Percentiles rank a stretch among this genome's conserved stretches.
Conservation (phyloP, 1,284 basidiomycete species). For the Tremellales sp. region DNA sequence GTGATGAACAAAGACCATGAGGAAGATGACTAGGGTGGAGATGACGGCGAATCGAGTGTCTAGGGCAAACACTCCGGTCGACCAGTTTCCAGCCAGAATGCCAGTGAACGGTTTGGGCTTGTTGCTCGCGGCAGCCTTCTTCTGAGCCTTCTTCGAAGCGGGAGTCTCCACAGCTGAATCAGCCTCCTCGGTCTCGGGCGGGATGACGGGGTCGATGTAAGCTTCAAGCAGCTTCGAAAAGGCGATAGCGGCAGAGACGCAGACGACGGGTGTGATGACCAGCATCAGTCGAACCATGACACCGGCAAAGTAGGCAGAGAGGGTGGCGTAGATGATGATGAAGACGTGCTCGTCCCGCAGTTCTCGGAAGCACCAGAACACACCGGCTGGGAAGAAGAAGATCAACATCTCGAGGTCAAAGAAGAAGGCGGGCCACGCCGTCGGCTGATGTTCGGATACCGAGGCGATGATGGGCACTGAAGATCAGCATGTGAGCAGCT, state of each 20-base stretch:
- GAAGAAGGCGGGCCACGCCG: constrained; percentile 99
- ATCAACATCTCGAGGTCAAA: constrained; percentile 98
- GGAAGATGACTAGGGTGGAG: constrained; percentile 70
- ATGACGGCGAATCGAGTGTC: constrained; percentile 78
- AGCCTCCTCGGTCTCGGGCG: constrained; percentile 22
- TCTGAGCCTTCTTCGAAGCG: constrained; percentile 62
- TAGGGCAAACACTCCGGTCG: constrained; percentile 72
- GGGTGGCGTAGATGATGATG: constrained; percentile 95
- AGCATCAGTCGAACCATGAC: constrained; percentile 84
- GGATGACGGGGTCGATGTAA: constrained; percentile 65
- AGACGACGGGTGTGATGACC: constrained; percentile 48
- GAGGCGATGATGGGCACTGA: constrained; percentile 92
- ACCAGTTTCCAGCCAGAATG: constrained; percentile 23
- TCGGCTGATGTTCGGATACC: constrained; percentile 99
- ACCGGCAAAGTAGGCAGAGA: constrained; percentile 97
- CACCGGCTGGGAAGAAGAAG: constrained; percentile 96
- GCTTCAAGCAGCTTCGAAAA: constrained; percentile 83
- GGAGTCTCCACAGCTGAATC: constrained; percentile 4
- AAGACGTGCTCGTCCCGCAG: constrained; percentile 97
- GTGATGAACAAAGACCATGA: constrained; percentile 87
- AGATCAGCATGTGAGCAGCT: neutral
- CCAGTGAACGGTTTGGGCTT: constrained; percentile 30
- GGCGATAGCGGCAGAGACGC: constrained; percentile 82
- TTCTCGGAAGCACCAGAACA: constrained; percentile 87
- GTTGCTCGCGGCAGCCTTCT: constrained; percentile 50